Percentiles rank a stretch among this genome's conserved stretches.
phyloP scores from a whole-genome alignment of 2,329 filamentous ascomycete genomes.

The Zymoseptoria tritici region DNA sequence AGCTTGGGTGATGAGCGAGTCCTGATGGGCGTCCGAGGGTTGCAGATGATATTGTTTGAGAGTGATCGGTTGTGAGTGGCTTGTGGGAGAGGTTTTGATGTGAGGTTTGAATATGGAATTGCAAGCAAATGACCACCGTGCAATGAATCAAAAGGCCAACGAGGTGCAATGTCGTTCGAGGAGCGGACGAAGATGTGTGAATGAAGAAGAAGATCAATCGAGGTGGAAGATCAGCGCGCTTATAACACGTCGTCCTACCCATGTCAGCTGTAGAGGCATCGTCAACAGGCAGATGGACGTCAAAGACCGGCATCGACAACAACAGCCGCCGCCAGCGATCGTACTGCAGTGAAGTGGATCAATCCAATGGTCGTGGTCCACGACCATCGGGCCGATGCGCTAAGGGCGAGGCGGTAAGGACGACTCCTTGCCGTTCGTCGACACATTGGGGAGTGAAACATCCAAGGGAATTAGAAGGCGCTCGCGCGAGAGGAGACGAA shows the following conservation, averaged over 20 bases:
- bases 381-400: not conserved
- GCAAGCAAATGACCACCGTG: conserved; percentile 6
- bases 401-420: not conserved
- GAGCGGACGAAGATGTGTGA: not conserved
- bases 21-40: too few species aligned
- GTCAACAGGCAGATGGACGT: not conserved
- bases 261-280: not conserved
- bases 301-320: not conserved
- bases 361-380: not conserved
- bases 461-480: not conserved
- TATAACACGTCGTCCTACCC: not conserved
- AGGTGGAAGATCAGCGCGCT: not conserved
- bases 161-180: not conserved
- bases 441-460: not conserved
- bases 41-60: too few species aligned
- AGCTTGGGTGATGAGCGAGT: too few species aligned
- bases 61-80: not conserved
- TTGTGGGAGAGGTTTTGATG: not conserved
- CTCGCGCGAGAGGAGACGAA: not conserved
- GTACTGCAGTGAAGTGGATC: not conserved
- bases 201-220: not conserved
- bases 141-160: conserved; percentile 7
- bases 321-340: not conserved
- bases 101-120: not conserved
- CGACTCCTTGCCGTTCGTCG: not conserved